Evolutionary conservation across 129 eudicot genomes (phyloP).

Genomic region (Gnaphalium uliginosum): DNA sequence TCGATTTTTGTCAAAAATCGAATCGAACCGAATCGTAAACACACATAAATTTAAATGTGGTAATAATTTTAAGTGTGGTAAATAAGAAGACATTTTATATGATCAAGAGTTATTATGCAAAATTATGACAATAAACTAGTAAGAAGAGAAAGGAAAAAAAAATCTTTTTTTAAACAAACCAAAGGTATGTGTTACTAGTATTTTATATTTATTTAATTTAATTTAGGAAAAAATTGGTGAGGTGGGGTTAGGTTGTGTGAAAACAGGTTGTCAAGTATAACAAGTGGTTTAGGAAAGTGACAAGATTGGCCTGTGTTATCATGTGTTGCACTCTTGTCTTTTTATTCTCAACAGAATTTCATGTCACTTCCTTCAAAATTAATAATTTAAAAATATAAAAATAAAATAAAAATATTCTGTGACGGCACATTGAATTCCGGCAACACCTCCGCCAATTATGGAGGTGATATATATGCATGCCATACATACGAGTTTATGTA

Average conservation of each 20-base stretch:
- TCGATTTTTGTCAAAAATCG: too few relatives aligned
- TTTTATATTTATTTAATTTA: neutral
- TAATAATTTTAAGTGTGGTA: too few relatives aligned
- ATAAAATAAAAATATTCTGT: neutral
- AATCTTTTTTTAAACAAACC: neutral
- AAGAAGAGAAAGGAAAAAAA: too few relatives aligned
- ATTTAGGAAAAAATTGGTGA: neutral
- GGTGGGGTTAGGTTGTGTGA: slow-evolving; percentile 22
- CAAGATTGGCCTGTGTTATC: slow-evolving; percentile 29
- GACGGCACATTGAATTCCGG: slow-evolving; percentile 10
- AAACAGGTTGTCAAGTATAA: slow-evolving; percentile 34
- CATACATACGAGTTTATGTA: neutral
- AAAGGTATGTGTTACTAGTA: neutral
- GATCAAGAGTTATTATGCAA: too few relatives aligned
- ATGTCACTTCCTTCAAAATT: neutral
- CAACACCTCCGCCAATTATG: slow-evolving; percentile 16
- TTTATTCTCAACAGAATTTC: slow-evolving; percentile 27
- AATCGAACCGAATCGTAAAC: too few relatives aligned
- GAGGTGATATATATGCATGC: neutral
- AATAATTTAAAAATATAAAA: neutral
- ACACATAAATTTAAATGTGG: too few relatives aligned
- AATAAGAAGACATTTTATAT: too few relatives aligned
- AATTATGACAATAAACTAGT: neutral
- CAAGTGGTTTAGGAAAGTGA: slow-evolving; percentile 33
- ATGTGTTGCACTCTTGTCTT: slow-evolving; percentile 37